phyloP scores from a whole-genome alignment of 2,329 filamentous ascomycete species.

The Clonostachys sp. region DNA sequence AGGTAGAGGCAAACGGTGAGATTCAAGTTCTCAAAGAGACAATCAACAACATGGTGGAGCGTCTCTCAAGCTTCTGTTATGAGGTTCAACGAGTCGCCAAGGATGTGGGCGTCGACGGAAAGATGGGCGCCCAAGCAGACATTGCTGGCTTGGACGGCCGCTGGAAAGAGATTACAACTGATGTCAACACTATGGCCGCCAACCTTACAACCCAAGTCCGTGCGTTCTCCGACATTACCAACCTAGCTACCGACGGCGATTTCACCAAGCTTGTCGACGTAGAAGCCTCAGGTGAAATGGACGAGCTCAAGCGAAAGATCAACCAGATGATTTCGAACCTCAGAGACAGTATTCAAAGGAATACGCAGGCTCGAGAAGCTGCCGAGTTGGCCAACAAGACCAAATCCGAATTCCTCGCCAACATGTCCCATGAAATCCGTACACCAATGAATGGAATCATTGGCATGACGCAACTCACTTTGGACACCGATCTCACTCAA shows the following conservation, averaged over 20 bases:
- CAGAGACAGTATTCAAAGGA: constrained; percentile 92
- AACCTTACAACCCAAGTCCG: constrained; percentile 88
- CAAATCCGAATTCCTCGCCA: constrained; percentile 96
- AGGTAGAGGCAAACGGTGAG: constrained; percentile 91
- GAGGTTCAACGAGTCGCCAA: constrained; percentile 94
- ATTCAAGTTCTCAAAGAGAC: constrained; percentile 92
- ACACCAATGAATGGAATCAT: constrained; percentile 98
- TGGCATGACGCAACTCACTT: constrained; percentile 93
- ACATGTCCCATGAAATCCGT: constrained; percentile 98
- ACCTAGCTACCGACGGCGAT: constrained; percentile 92
- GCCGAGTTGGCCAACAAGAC: constrained; percentile 97
- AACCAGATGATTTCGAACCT: constrained; percentile 98
- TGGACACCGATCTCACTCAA: constrained; percentile 91
- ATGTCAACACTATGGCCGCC: constrained; percentile 89
- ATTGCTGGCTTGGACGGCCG: constrained; percentile 87
- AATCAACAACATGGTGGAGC: constrained; percentile 98
- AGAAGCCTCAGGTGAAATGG: constrained; percentile 97
- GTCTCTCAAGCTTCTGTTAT: constrained; percentile 91
- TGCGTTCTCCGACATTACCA: constrained; percentile 98
- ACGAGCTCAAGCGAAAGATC: constrained; percentile 97
- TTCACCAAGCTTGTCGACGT: constrained; percentile 97
- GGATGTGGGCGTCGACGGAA: constrained; percentile 94
- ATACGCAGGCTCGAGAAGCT: constrained; percentile 91
- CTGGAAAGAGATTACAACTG: constrained; percentile 97
- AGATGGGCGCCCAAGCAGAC: constrained; percentile 97